Conservation (phyloP, 768 basidiomycete genomes). For the Dictyophora rubrovolvata region DNA sequence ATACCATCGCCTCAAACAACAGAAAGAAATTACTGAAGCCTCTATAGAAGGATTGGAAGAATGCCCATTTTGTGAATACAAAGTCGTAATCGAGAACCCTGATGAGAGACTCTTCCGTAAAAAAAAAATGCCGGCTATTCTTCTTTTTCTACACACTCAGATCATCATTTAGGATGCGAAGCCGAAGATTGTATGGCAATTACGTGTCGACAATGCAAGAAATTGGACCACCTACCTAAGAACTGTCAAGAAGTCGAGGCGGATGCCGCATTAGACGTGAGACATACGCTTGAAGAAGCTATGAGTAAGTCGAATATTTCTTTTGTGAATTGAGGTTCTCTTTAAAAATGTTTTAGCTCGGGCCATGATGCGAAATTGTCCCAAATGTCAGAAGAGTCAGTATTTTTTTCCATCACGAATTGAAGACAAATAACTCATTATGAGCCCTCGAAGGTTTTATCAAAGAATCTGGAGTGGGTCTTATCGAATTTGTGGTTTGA, state of each 20-base stretch:
- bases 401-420: slow-evolving; percentile 12
- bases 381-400: slow-evolving; percentile 71
- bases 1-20: slow-evolving; percentile 66
- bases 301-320: slow-evolving; percentile 53
- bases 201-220: slow-evolving; percentile 74
- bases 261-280: slow-evolving; percentile 62
- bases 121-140: slow-evolving; percentile 19
- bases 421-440: not conserved
- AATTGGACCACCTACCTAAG: slow-evolving; percentile 71
- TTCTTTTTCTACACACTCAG: not conserved
- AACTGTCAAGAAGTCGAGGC: slow-evolving; percentile 71
- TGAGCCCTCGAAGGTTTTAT: slow-evolving; percentile 52
- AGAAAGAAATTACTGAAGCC: slow-evolving; percentile 71
- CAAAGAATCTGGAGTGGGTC: slow-evolving; percentile 64
- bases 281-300: slow-evolving; percentile 81
- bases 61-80: slow-evolving; percentile 88
- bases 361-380: slow-evolving; percentile 82
- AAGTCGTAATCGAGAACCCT: slow-evolving; percentile 61
- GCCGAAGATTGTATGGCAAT: slow-evolving; percentile 62
- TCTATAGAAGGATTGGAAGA: slow-evolving; percentile 73
- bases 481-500: not conserved
- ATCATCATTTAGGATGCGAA: slow-evolving; percentile 32
- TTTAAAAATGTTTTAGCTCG: slow-evolving; percentile 33
- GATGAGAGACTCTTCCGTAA: slow-evolving; percentile 55
- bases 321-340: not conserved